Conservation (phyloP, 1,284 basidiomycete species). For the Veloporphyrellus conicus region DNA sequence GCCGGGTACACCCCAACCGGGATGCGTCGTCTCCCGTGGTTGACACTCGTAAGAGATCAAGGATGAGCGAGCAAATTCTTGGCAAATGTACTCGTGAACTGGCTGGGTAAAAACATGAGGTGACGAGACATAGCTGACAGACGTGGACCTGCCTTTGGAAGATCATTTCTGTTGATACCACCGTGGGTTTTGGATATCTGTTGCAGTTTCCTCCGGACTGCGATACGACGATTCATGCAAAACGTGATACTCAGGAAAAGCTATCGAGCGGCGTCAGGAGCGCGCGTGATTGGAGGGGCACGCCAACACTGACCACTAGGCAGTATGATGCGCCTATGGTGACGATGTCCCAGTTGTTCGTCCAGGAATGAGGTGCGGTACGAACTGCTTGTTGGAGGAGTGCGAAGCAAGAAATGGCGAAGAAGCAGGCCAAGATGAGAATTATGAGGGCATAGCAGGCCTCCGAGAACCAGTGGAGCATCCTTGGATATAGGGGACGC, state of each 20-base stretch:
- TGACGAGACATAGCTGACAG: background rate
- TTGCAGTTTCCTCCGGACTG: slow-evolving; percentile 57
- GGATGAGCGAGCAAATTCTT: slow-evolving; percentile 76
- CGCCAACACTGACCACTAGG: slow-evolving; percentile 49
- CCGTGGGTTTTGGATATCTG: slow-evolving; percentile 70
- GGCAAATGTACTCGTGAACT: slow-evolving; percentile 69
- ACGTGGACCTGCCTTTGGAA: slow-evolving; percentile 61
- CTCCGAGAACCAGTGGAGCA: slow-evolving; percentile 26
- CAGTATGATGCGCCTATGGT: slow-evolving; percentile 63
- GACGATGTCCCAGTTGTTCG: slow-evolving; percentile 59
- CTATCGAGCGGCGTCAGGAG: slow-evolving; percentile 34
- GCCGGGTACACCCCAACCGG: slow-evolving; percentile 78
- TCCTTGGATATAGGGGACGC: slow-evolving; percentile 18
- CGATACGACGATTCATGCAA: slow-evolving; percentile 63
- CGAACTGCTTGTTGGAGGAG: slow-evolving; percentile 68
- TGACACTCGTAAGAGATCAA: slow-evolving; percentile 73
- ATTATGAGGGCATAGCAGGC: slow-evolving; percentile 50
- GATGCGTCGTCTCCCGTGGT: slow-evolving; percentile 66
- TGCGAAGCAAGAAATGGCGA: slow-evolving; percentile 57
- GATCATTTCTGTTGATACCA: slow-evolving; percentile 56
- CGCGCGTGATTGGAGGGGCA: background rate
- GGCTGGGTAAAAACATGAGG: slow-evolving; percentile 41
- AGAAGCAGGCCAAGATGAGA: slow-evolving; percentile 50
- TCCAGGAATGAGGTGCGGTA: slow-evolving; percentile 52
- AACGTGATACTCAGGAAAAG: slow-evolving; percentile 50